Conservation (phyloP, 805 yeast genomes). For the Candida boleticola region DNA sequence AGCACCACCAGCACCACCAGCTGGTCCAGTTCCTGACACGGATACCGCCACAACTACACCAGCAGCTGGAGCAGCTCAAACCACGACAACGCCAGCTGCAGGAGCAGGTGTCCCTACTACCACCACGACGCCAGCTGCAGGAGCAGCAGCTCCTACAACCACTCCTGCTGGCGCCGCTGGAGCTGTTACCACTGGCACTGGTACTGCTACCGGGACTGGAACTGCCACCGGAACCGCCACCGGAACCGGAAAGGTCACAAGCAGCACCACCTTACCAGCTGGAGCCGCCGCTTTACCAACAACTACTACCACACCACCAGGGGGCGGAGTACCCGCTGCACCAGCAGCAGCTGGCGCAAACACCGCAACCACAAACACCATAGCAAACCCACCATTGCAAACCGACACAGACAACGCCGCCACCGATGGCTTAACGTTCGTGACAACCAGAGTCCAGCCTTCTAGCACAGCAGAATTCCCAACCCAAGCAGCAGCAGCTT, state of each 20-base stretch:
- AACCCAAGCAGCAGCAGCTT: constrained; percentile 9
- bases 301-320: constrained; percentile 15
- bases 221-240: constrained; percentile 13
- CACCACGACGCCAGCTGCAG: constrained; percentile 16
- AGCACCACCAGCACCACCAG: constrained; percentile 7
- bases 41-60: constrained; percentile 5
- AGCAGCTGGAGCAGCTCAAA: constrained; percentile 14
- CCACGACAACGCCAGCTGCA: constrained; percentile 13
- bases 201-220: constrained; percentile 16
- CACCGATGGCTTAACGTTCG: constrained; percentile 6
- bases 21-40: constrained; percentile 9
- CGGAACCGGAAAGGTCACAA: too few species aligned
- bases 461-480: constrained; percentile 7
- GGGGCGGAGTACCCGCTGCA: constrained; percentile 12
- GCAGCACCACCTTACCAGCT: constrained; percentile 13
- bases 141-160: constrained; percentile 16
- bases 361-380: constrained; percentile 8
- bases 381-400: background rate
- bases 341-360: constrained; percentile 13
- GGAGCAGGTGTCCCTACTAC: constrained; percentile 16
- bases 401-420: constrained; percentile 12
- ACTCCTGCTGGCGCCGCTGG: constrained; percentile 17
- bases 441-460: constrained; percentile 11
- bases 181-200: constrained; percentile 15
- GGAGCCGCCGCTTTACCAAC: constrained; percentile 16